These are phyloP conservation scores for Paramecium caudatum DNA, from an alignment of 73 alveolate species.

Conservation along the genomic window DNA sequence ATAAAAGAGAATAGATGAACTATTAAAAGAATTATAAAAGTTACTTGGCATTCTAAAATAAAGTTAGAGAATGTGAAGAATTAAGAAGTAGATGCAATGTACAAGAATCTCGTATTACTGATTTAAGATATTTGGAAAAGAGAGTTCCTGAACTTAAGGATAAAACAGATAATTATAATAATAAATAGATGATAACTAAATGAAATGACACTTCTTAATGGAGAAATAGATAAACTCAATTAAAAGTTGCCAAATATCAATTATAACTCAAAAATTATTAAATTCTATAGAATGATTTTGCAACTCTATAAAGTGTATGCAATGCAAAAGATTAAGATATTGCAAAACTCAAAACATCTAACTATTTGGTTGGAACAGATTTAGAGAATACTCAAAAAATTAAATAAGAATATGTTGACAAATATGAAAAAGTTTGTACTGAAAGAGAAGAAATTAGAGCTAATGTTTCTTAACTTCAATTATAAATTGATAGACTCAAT, in stretches of 20 bases:
- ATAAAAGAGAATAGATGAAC: slow-evolving; percentile 9
- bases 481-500: slow-evolving; percentile 17
- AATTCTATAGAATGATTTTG: neutral
- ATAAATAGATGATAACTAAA: neutral
- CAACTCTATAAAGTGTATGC: slow-evolving; percentile 5
- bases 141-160: slow-evolving; percentile 45
- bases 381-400: neutral
- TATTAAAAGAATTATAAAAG: neutral
- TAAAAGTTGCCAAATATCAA: slow-evolving; percentile 38
- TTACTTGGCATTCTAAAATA: slow-evolving; percentile 43
- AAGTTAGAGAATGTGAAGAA: slow-evolving; percentile 60
- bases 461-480: neutral
- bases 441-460: neutral
- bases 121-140: slow-evolving; percentile 53
- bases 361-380: slow-evolving; percentile 40
- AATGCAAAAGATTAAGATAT: slow-evolving; percentile 40
- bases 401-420: slow-evolving; percentile 8
- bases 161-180: neutral
- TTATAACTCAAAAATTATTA: neutral
- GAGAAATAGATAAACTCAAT: slow-evolving; percentile 33
- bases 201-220: slow-evolving; percentile 2
- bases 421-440: neutral
- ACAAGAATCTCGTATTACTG: slow-evolving; percentile 11
- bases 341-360: slow-evolving; percentile 17
- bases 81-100: slow-evolving; percentile 57